Evolutionary conservation across 2,329 filamentous ascomycete species (phyloP), one percentile per base, ranked within the genome.

Genomic region (Pestalotiopsis sp.): DNA sequence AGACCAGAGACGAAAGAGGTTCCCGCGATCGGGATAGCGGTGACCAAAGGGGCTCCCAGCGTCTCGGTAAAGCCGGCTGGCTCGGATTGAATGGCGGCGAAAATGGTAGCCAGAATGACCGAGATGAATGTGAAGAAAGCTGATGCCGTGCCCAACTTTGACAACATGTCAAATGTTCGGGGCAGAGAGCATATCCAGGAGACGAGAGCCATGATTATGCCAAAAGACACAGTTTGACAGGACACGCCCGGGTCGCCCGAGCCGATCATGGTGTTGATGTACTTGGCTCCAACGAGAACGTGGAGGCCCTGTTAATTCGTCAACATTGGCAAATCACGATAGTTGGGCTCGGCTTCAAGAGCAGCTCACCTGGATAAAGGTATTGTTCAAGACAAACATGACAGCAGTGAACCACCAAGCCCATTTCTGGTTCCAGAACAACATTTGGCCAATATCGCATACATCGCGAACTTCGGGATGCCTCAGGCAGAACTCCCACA

Each of bases 321-420:
- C 24, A 24, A 24, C 3, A 24, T 24, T 24, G 24, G 24, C 24
- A 24, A 24, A 24, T 24, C 24, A 24, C 24, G 24, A 24, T 24
- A 24, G 24, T 24, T 3, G 24, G 24, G 24, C 24, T 24, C 24
- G 20, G 24, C n/a, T 57, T 7, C 30, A 9, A 35, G 6, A 35
- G 7, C 22, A 52, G 69, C 73, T 74, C 74, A 86, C 90, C 80
- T 94, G 91, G 73, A 97, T 96, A 78, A 96, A 96, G 17, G 93
- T 97, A 78, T 97, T 98, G 86, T 98, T 98, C 70, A 97, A 80
- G 59, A 97, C 82, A 79, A 98, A 98, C 92, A 97, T 97, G 77
- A 93, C 81, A 1, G 93, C 94, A 0, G 88, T 90, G 38, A 82
- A 83, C 78, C 85, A 90, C 88, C 88, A 90, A 3, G 86, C 88